A percentile compares a stretch with the other conserved stretches of the same genome.
Evolutionary conservation across 2,329 filamentous ascomycete species (phyloP).

Genomic region (Thelonectria blattea): DNA sequence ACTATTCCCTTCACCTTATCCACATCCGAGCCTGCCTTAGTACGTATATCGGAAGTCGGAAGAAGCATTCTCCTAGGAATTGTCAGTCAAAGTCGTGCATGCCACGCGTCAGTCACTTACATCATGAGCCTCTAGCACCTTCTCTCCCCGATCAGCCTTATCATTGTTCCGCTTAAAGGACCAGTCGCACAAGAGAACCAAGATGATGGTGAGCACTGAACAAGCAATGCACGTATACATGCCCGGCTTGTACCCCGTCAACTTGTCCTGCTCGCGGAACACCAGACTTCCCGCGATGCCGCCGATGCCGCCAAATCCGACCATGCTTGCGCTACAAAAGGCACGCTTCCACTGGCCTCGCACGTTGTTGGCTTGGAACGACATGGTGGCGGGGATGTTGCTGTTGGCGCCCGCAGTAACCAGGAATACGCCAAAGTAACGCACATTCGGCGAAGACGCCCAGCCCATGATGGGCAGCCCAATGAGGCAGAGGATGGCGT

Average conservation of each 20-base stretch:
- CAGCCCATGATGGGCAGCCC: conserved; percentile 78
- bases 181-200: conserved; percentile 51
- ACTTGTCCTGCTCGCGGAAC: conserved; percentile 65
- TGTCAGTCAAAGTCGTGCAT: conserved; percentile 19
- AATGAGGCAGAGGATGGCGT: conserved; percentile 69
- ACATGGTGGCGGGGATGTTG: conserved; percentile 76
- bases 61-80: conserved; percentile 35
- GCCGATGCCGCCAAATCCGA: conserved; percentile 78
- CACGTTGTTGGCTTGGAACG: conserved; percentile 88
- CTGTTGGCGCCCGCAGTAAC: conserved; percentile 78
- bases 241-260: conserved; percentile 59
- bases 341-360: conserved; percentile 89
- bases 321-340: conserved; percentile 76
- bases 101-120: conserved; percentile 44
- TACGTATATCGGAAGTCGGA: conserved; percentile 46
- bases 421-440: conserved; percentile 79
- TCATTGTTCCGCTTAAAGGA: conserved; percentile 53
- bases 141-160: conserved; percentile 60
- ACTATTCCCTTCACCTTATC: background rate
- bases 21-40: conserved; percentile 21
- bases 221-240: conserved; percentile 62
- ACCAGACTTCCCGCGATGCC: conserved; percentile 78
- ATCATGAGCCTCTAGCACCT: conserved; percentile 56
- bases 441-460: conserved; percentile 57
- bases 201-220: conserved; percentile 51